Base-by-base conservation (phyloP, 148 eudicot genomes). In the Silene conica region DNA sequence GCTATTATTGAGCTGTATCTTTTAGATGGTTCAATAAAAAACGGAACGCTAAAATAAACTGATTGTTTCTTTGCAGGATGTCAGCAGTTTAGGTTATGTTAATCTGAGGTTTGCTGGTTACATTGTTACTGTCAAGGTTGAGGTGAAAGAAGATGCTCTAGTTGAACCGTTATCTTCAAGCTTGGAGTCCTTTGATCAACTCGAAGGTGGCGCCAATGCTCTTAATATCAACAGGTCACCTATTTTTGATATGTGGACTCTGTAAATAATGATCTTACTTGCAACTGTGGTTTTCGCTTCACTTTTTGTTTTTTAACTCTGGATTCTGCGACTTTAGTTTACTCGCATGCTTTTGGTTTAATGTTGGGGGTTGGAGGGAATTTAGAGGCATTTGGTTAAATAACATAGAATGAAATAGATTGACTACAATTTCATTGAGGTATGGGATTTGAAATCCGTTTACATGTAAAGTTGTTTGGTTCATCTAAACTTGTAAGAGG, bases 131-230 rank as follows among this genome's bases (percentile, higher is more conserved):
- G 99, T 92, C 73, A 92, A 88, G 89, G 92, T 96, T 75, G 86
- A 86, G 75, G 88, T 78, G 63, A 80, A 77, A 76, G 89, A 88
- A 34, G 85, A 83, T 73, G 68, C 46, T 23, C 77, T 80, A 45
- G 77, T 72, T 56, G 70, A 77, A 69, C 66, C 81, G 72, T 80
- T 81, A 41, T 80, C 79, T 78, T 76, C 86, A 71, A 82, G 79
- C 83, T 64, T 81, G 59, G 96, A 85, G 57, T 54, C 81, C 84
- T 88, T 84, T 81, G 90, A 92, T 82, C 99, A 96, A 83, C 89
- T 89, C 55, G 96, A 96, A 80, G 99, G 99, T 46, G 99, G 99
- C 63, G 97, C 99, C 20, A 85, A 88, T 84, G 97, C 99, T 69
- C 99, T 96, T 70, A 96, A 96, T 83, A 90, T 96, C 71, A 90